A percentile compares a stretch with the other conserved stretches of the same genome.
Conservation (phyloP, 129 eudicot genomes). For the Kitagawia praeruptora region DNA sequence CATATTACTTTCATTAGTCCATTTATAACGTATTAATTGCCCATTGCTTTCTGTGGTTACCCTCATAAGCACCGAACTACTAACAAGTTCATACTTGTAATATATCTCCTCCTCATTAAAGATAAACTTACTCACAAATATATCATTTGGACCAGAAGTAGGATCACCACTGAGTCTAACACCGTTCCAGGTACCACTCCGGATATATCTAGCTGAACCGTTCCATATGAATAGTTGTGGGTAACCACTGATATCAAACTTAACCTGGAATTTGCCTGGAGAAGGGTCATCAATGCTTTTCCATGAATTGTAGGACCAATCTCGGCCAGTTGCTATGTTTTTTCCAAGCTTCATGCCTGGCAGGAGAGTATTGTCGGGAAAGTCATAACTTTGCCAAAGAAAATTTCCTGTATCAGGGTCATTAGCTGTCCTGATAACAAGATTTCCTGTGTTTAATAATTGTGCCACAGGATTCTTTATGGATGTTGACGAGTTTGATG, state of each 20-base stretch:
- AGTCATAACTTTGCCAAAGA: conserved; percentile 16
- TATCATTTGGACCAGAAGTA: background rate
- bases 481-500: conserved; percentile 3
- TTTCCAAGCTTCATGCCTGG: conserved; percentile 8
- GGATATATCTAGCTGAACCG: background rate
- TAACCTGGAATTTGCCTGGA: background rate
- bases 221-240: background rate
- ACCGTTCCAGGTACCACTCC: background rate
- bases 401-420: conserved; percentile 1
- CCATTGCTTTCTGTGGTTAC: background rate
- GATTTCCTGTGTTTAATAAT: conserved; percentile 16
- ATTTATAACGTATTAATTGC: background rate
- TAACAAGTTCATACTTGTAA: background rate
- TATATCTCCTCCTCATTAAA: background rate
- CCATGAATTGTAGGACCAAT: background rate
- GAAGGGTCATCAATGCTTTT: background rate
- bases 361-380: conserved; percentile 6
- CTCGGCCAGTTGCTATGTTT: background rate
- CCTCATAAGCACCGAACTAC: background rate
- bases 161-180: background rate
- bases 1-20: background rate
- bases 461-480: background rate
- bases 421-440: conserved; percentile 5
- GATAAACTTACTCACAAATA: background rate
- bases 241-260: background rate